These are phyloP conservation scores for Pichia eremophila DNA, from an alignment of 805 yeast species.

Conservation along the genomic window DNA sequence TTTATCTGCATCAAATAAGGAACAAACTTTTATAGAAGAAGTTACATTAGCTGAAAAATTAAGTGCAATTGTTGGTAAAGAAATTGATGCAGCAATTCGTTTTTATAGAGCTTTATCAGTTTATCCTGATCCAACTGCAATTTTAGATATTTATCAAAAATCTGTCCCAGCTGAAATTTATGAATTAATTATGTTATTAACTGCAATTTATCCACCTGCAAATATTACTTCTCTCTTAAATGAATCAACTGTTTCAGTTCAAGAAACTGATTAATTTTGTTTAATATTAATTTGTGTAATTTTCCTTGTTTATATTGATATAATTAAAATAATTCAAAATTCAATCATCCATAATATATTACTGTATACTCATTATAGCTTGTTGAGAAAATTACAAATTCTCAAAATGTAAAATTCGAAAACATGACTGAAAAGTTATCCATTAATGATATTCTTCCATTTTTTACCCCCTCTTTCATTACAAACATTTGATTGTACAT, in stretches of 20 bases:
- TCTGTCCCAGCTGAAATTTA: constrained; percentile 74
- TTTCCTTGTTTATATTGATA: not conserved
- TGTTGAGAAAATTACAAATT: no score
- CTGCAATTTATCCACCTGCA: constrained; percentile 83
- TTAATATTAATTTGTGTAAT: not conserved
- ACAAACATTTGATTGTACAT: no score
- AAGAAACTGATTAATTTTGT: constrained; percentile 10
- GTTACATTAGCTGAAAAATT: constrained; percentile 81
- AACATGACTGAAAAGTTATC: no score
- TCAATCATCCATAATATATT: no score
- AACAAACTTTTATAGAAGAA: constrained; percentile 70
- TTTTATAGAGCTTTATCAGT: constrained; percentile 91
- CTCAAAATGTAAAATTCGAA: no score
- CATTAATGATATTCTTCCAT: no score
- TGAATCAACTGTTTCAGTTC: constrained; percentile 22
- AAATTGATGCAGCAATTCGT: constrained; percentile 75
- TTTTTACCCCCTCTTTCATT: no score
- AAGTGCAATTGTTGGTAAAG: constrained; percentile 54
- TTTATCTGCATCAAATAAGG: constrained; percentile 55
- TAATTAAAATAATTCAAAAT: no score
- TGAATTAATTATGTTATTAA: constrained; percentile 78
- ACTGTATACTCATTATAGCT: no score
- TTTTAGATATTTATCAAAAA: constrained; percentile 83
- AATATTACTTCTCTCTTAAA: constrained; percentile 62
- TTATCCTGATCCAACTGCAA: constrained; percentile 91